Percentiles rank a stretch among this genome's conserved stretches.
phyloP scores from a whole-genome alignment of 768 basidiomycete species.

The Nidularia pulvinata region DNA sequence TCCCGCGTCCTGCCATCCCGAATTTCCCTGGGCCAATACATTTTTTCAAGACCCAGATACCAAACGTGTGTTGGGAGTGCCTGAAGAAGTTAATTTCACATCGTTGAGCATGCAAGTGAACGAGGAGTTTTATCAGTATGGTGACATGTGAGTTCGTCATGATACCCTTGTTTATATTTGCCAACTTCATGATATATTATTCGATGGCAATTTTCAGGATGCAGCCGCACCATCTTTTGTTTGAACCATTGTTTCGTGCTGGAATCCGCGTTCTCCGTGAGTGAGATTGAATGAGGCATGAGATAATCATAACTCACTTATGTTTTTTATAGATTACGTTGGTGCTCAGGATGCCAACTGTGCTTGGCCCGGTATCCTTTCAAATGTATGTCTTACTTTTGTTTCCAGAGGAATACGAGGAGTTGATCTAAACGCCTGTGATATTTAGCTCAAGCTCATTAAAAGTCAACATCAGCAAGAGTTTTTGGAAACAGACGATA shows the following conservation, averaged over 20 bases:
- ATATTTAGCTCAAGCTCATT: conserved; percentile 18
- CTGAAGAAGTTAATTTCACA: conserved; percentile 11
- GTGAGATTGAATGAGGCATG: conserved; percentile 1
- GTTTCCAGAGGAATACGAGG: not conserved
- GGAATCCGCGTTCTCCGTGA: conserved; percentile 24
- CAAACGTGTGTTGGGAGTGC: conserved; percentile 11
- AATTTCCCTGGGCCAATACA: conserved; percentile 12
- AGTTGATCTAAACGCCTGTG: not conserved
- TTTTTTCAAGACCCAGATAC: conserved; percentile 10
- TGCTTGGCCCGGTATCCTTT: conserved; percentile 23
- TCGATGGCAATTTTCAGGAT: conserved; percentile 4
- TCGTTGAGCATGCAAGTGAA: conserved; percentile 6
- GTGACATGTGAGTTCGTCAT: conserved; percentile 14
- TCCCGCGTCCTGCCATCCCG: conserved; percentile 12
- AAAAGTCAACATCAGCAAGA: conserved; percentile 17
- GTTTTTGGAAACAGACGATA: conserved; percentile 19
- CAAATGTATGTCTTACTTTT: conserved; percentile 10
- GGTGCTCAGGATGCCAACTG: conserved; percentile 24
- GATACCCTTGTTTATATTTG: not conserved
- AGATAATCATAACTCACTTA: not conserved
- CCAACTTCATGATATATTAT: not conserved
- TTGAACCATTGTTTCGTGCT: conserved; percentile 17
- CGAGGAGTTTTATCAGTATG: conserved; percentile 9
- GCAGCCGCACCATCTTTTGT: conserved; percentile 16
- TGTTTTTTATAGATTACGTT: conserved; percentile 17